A percentile compares a stretch with the other conserved stretches of the same genome.
Conservation (phyloP, 73 alveolate genomes). For the Durusdinium trenchii region DNA sequence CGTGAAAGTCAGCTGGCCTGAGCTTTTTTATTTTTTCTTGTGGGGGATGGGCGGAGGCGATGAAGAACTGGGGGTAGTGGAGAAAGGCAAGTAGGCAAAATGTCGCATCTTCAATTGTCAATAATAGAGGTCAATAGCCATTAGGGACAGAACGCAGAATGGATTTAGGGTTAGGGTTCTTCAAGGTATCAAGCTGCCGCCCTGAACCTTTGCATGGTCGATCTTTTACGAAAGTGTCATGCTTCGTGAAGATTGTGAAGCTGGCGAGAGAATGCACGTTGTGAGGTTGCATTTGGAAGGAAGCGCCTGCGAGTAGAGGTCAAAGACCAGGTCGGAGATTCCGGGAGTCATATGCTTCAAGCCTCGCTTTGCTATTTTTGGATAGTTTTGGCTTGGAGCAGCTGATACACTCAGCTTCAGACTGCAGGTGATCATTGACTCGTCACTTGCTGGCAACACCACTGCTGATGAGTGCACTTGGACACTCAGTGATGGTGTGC, state of each 20-base stretch:
- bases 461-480: constrained; percentile 93
- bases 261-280: no score
- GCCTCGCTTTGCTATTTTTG: background rate
- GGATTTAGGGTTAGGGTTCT: no score
- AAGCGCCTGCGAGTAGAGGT: constrained; percentile 66
- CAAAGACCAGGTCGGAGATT: constrained; percentile 35
- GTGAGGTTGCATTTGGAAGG: constrained; percentile 71
- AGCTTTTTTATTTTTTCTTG: no score
- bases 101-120: background rate
- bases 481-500: constrained; percentile 89
- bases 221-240: no score
- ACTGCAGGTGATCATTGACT: constrained; percentile 61
- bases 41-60: no score
- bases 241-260: no score
- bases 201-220: no score
- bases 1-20: constrained; percentile 21
- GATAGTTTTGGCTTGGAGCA: background rate
- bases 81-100: background rate
- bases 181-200: no score
- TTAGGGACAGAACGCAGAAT: no score
- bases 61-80: background rate
- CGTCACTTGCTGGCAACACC: constrained; percentile 74
- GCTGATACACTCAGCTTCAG: background rate
- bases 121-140: no score
- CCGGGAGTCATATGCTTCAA: background rate